Conservation (phyloP, 2,329 filamentous ascomycete species). For the Phialemonium atrogriseum region DNA sequence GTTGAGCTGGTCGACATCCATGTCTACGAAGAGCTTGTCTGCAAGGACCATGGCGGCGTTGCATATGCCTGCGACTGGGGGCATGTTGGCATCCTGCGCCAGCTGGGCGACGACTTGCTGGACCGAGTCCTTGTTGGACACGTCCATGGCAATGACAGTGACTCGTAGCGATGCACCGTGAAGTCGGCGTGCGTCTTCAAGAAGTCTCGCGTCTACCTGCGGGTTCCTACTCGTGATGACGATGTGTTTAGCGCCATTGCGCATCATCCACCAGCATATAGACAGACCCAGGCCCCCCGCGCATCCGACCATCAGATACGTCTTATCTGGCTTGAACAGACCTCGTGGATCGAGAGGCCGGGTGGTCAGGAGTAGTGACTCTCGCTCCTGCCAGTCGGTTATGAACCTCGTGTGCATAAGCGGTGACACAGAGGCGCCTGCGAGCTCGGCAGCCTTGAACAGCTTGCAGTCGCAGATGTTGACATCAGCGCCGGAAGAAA, state of each 20-base stretch:
- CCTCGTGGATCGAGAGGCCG: no score
- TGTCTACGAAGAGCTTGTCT: not conserved
- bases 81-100: not conserved
- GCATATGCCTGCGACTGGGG: not conserved
- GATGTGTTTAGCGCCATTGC: conserved; percentile 23
- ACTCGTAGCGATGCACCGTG: no score
- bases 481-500: no score
- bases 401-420: no score
- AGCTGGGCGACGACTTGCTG: no score
- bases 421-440: no score
- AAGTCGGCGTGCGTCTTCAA: conserved; percentile 8
- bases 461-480: no score
- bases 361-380: no score
- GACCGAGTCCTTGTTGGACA: conserved; percentile 5
- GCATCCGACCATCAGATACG: conserved; percentile 25
- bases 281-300: conserved; percentile 25
- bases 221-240: conserved; percentile 28
- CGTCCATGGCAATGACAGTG: conserved; percentile 14
- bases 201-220: conserved; percentile 14
- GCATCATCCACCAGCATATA: conserved; percentile 26
- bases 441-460: no score
- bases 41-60: not conserved
- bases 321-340: conserved; percentile 7
- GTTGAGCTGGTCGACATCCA: not conserved
- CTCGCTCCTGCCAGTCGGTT: no score